Conservation (phyloP, 176 grass and related monocot species). For the Phoenix roebelenii region DNA sequence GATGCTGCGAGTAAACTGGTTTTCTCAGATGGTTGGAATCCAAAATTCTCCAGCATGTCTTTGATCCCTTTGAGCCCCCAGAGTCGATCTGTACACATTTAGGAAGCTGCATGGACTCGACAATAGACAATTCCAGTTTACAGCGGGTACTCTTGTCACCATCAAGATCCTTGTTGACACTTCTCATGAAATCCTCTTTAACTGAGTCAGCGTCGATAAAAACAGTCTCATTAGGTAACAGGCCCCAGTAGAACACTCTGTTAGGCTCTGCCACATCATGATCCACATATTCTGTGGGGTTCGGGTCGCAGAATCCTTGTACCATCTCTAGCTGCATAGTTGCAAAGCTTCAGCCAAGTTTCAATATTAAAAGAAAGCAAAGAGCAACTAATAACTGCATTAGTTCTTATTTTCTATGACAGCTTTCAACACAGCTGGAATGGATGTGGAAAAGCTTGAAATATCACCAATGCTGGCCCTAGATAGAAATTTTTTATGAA, state of each 20-base stretch:
- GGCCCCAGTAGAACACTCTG: constrained; percentile 60
- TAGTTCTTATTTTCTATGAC: too few species aligned
- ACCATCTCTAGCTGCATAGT: constrained; percentile 55
- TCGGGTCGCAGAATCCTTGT: constrained; percentile 41
- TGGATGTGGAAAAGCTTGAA: too few species aligned
- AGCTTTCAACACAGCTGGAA: too few species aligned
- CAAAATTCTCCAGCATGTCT: constrained; percentile 26
- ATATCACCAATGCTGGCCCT: too few species aligned
- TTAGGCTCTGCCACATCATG: constrained; percentile 35
- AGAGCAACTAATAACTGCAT: too few species aligned
- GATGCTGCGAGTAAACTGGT: constrained; percentile 2
- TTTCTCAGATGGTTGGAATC: constrained; percentile 4
- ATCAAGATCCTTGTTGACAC: constrained; percentile 36
- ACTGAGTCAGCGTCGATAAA: constrained; percentile 29
- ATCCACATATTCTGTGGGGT: constrained; percentile 46
- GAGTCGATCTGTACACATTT: constrained; percentile 31
- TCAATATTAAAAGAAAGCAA: too few species aligned
- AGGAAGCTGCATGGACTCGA: constrained; percentile 27
- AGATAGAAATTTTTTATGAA: too few species aligned
- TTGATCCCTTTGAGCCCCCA: constrained; percentile 1
- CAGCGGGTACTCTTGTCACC: constrained; percentile 27
- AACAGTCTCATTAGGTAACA: constrained; percentile 18
- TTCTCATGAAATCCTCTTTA: constrained; percentile 58
- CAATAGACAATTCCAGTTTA: constrained; percentile 38
- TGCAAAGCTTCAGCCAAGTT: too few species aligned